Conservation (phyloP, 2,329 filamentous ascomycete genomes). For the Rhynchosporium graminicola region DNA sequence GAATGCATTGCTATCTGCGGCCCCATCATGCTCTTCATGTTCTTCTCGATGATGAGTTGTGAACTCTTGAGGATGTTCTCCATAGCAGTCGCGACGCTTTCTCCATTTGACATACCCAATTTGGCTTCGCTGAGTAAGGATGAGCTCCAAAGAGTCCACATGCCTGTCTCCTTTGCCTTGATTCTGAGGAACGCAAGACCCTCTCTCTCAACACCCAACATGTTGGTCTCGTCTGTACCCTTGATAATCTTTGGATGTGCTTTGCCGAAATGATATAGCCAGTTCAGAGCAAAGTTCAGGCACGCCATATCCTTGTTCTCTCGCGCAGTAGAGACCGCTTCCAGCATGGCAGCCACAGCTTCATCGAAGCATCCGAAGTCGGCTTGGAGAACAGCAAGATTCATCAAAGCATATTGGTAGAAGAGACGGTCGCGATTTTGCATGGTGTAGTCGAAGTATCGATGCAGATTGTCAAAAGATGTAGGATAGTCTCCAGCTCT, state of each 20-base stretch:
- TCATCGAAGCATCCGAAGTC: conserved; percentile 92
- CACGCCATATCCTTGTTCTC: conserved; percentile 92
- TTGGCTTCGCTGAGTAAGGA: conserved; percentile 86
- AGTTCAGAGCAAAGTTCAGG: conserved; percentile 92
- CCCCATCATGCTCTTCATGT: conserved; percentile 71
- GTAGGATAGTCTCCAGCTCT: conserved; percentile 85
- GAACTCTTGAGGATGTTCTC: conserved; percentile 82
- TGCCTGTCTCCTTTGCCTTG: conserved; percentile 82
- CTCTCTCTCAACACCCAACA: conserved; percentile 78
- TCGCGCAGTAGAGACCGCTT: conserved; percentile 89
- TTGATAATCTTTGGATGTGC: conserved; percentile 76
- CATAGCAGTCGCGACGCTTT: conserved; percentile 62
- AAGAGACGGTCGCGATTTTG: conserved; percentile 79
- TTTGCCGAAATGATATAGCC: conserved; percentile 93
- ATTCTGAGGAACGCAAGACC: conserved; percentile 80
- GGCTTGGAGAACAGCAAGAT: conserved; percentile 88
- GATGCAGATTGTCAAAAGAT: conserved; percentile 86
- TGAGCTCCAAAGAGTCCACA: conserved; percentile 82
- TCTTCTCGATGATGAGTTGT: conserved; percentile 76
- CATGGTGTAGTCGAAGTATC: conserved; percentile 97
- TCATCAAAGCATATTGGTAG: conserved; percentile 94
- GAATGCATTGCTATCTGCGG: conserved; percentile 72
- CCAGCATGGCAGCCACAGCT: conserved; percentile 90
- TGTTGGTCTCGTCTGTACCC: conserved; percentile 68
- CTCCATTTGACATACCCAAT: conserved; percentile 70